A percentile compares a stretch with the other conserved stretches of the same genome.
Conservation (phyloP, 2,329 filamentous ascomycete species). For the Ascochyta koolunga region DNA sequence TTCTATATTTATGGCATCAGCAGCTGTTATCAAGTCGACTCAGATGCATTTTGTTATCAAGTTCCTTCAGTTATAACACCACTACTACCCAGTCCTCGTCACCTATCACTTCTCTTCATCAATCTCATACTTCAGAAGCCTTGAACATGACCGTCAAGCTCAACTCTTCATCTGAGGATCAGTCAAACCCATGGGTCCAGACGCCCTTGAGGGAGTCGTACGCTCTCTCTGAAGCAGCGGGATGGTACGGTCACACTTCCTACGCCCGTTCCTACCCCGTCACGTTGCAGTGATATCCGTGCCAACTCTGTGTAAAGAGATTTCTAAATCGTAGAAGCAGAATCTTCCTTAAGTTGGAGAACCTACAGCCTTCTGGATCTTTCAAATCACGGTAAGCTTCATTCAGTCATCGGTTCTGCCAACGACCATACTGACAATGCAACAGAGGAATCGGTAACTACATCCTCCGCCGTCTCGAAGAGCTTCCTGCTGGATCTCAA, state of each 20-base stretch:
- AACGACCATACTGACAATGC: constrained; percentile 13
- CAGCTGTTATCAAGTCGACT: constrained; percentile 8
- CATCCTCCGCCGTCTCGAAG: constrained; percentile 60
- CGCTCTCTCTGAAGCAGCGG: constrained; percentile 70
- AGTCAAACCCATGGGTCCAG: constrained; percentile 64
- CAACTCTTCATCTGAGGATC: constrained; percentile 27
- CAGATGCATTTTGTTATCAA: constrained; percentile 4
- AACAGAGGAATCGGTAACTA: constrained; percentile 70
- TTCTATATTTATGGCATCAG: constrained; percentile 7
- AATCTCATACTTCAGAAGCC: neutral
- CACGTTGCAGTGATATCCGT: neutral
- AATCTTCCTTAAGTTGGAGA: constrained; percentile 85
- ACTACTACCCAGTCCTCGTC: neutral
- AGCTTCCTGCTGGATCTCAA: constrained; percentile 39
- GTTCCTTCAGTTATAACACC: neutral
- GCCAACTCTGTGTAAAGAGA: constrained; percentile 25
- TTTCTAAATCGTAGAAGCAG: constrained; percentile 59
- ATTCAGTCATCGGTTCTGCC: neutral
- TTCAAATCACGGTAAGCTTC: constrained; percentile 72
- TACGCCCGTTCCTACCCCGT: neutral
- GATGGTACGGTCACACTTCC: constrained; percentile 64
- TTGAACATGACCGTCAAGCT: constrained; percentile 35
- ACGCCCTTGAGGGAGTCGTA: constrained; percentile 74
- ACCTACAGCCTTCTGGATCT: constrained; percentile 81
- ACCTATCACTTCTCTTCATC: constrained; percentile 11